Evolutionary conservation across 306 rosid species (phyloP), one percentile per base, ranked within the genome.

Genomic region (Prosopis cineraria): DNA sequence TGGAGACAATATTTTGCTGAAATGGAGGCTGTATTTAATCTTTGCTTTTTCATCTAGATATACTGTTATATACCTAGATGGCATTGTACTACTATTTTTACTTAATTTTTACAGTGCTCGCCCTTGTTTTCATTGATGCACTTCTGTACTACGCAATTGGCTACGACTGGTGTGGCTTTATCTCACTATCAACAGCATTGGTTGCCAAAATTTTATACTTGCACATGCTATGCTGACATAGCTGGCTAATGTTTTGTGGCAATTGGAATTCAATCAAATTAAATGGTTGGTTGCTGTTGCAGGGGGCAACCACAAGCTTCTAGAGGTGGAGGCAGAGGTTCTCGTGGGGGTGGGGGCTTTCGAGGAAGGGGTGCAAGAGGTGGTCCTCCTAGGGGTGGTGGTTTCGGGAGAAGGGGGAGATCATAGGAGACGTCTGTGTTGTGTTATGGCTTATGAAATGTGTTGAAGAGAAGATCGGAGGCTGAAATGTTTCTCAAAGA

Each of bases 401-500:
- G 63, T 24, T 55, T 55, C 31, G 24, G 63, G 33, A 33, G 63
- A 55, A 55, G 63, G 33, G 63, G 63, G 31, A 55, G 63, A 55
- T 11, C 63, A 11, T 55, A 55, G 10, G 25, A 36, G 64, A 48
- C 64, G 52, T 13, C 70, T 66, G 31, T 70, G 30, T 67, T 5
- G 14, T 25, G 11, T 37, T 52, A 7, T 71, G 24, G 27, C 74
- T 41, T 65, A 79, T n/a, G n/a, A n/a, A n/a, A n/a, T 62, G 68
- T 48, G 14, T 33, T 31, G 17, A 9, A 11, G 63, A 31, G 7
- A 55, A 55, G 63, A n/a, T 20, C 67, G 69, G 19, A 36, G 25
- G 58, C 60, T 78, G 56, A 29, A 73, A 19, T 31, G 64, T 72
- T 73, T n/a, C 7, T 72, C 53, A 17, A 64, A 60, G 67, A 78